Conservation (phyloP, 441 rosid genomes). For the Melastoma candidum region DNA sequence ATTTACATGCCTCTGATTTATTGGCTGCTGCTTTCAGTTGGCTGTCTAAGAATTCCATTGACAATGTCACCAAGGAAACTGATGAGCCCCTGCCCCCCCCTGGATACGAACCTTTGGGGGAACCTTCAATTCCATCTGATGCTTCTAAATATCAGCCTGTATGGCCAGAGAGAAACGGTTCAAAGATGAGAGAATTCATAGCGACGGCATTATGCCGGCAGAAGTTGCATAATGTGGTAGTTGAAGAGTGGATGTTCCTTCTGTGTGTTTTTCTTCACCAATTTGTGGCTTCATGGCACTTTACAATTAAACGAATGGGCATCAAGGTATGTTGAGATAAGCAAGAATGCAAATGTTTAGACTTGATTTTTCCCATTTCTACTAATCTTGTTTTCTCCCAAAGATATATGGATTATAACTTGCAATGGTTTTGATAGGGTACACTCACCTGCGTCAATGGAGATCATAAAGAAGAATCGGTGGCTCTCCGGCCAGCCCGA, state of each 20-base stretch:
- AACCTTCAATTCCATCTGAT: conserved; percentile 25
- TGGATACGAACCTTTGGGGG: conserved; percentile 40
- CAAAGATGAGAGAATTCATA: conserved; percentile 50
- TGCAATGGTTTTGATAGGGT: too few relatives aligned
- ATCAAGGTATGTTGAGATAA: conserved; percentile 20
- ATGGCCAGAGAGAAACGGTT: conserved; percentile 27
- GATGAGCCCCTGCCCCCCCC: conserved; percentile 49
- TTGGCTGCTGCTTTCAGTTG: conserved; percentile 40
- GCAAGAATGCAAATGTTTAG: background rate
- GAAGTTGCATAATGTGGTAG: conserved; percentile 62
- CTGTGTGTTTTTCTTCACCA: conserved; percentile 31
- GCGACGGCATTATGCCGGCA: conserved; percentile 73
- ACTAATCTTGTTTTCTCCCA: too few relatives aligned
- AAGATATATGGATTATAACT: too few relatives aligned
- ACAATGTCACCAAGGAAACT: conserved; percentile 26
- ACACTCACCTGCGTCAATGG: too few relatives aligned
- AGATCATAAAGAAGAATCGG: too few relatives aligned
- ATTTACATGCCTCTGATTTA: conserved; percentile 28
- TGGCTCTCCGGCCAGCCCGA: too few relatives aligned
- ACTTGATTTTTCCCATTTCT: too few relatives aligned
- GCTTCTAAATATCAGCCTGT: conserved; percentile 31
- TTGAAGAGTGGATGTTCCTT: conserved; percentile 44
- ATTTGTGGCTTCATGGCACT: conserved; percentile 29
- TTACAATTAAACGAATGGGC: conserved; percentile 17
- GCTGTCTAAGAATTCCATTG: conserved; percentile 21